phyloP scores from a whole-genome alignment of 352 stramenopile genomes.

The Globisporangium cylindrosporum region DNA sequence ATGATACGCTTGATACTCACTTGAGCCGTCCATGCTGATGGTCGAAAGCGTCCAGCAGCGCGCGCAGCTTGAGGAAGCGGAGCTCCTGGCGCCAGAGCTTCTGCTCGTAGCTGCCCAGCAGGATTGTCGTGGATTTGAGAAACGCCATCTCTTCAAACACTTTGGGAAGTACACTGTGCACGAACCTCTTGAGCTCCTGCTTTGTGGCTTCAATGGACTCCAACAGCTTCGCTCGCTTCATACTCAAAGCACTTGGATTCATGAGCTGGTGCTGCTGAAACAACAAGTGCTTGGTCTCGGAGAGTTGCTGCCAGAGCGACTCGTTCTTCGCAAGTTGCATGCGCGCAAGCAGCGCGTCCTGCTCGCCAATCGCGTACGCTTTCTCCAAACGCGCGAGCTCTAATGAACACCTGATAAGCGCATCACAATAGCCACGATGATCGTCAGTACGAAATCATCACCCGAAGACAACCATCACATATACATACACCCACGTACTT shows the following conservation, averaged over 20 bases:
- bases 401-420: constrained; percentile 30
- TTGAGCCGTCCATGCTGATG: constrained; percentile 35
- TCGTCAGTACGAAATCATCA: neutral
- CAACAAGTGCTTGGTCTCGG: constrained; percentile 19
- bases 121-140: constrained; percentile 33
- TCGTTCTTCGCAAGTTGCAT: constrained; percentile 30
- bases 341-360: constrained; percentile 30
- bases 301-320: constrained; percentile 18
- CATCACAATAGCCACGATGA: neutral
- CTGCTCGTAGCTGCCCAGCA: constrained; percentile 44
- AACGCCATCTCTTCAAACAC: constrained; percentile 36
- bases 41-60: constrained; percentile 31
- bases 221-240: constrained; percentile 12
- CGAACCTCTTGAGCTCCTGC: constrained; percentile 24
- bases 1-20: constrained; percentile 12
- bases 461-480: neutral
- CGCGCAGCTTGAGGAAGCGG: constrained; percentile 31
- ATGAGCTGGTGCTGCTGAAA: constrained; percentile 41
- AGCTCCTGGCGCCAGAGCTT: constrained; percentile 46
- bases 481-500: constrained; percentile 19
- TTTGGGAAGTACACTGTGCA: constrained; percentile 18
- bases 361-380: constrained; percentile 30
- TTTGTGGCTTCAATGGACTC: constrained; percentile 21
- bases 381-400: constrained; percentile 35
- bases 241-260: constrained; percentile 18